These are phyloP conservation scores for Chenopodium quinoa DNA, from an alignment of 148 eudicot genomes.

Conservation along the genomic window DNA sequence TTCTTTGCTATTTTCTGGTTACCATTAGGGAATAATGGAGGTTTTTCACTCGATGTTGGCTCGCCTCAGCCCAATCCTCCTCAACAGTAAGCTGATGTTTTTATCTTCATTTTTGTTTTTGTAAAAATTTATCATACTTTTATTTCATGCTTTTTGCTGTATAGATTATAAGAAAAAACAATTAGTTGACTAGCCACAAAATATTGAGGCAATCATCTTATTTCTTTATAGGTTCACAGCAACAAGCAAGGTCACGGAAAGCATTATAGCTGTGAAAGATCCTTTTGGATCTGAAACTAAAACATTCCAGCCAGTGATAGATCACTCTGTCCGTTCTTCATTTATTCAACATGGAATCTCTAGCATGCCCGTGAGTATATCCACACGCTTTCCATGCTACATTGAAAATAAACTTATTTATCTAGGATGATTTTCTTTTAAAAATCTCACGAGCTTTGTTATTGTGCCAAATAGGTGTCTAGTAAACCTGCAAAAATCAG, in stretches of 20 bases:
- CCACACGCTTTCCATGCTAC: not conserved
- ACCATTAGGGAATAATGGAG: slow-evolving; percentile 6
- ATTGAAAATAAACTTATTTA: not conserved
- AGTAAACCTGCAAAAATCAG: slow-evolving; percentile 44
- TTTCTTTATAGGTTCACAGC: slow-evolving; percentile 10
- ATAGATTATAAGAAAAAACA: too few species aligned
- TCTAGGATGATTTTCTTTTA: not conserved
- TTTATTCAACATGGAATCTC: slow-evolving; percentile 59
- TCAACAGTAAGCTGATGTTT: slow-evolving; percentile 14
- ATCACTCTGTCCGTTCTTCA: slow-evolving; percentile 18
- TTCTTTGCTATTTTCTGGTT: not conserved
- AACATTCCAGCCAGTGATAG: slow-evolving; percentile 24
- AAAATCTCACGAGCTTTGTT: slow-evolving; percentile 5
- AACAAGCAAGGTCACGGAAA: slow-evolving; percentile 16
- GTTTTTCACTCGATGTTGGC: not conserved
- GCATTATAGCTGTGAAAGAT: slow-evolving; percentile 31
- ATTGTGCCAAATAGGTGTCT: slow-evolving; percentile 40
- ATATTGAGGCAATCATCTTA: not conserved
- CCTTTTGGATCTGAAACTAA: slow-evolving; percentile 50
- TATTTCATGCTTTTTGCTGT: not conserved
- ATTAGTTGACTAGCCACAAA: not conserved
- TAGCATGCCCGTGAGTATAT: slow-evolving; percentile 57
- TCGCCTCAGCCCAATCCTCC: not conserved
- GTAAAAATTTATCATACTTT: not conserved
- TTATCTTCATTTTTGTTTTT: not conserved